A percentile compares a stretch with the other conserved stretches of the same genome.
Evolutionary conservation across 176 grass and related monocot genomes (phyloP).

Genomic region (Ananas comosus): DNA sequence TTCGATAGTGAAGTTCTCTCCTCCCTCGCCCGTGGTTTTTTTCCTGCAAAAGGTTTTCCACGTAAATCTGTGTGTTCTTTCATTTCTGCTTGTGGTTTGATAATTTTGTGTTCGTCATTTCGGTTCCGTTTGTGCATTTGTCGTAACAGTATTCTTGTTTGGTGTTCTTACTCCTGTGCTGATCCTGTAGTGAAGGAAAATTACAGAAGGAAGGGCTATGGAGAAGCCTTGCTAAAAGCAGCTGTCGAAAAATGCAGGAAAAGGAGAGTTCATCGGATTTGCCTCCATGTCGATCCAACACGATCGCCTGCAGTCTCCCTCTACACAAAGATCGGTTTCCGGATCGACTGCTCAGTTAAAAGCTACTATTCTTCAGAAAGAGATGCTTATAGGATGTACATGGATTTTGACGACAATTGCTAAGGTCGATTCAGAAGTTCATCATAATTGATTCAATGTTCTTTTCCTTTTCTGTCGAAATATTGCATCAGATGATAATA

Average conservation of each 20-base stretch:
- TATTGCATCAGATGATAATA: too few species aligned
- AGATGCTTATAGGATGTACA: constrained; percentile 76
- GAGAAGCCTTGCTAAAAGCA: constrained; percentile 57
- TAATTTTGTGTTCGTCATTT: too few species aligned
- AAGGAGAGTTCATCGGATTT: constrained; percentile 47
- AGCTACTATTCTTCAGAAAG: constrained; percentile 63
- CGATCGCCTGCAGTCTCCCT: constrained; percentile 62
- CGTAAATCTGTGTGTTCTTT: too few species aligned
- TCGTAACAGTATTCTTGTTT: too few species aligned
- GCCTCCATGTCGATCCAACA: constrained; percentile 74
- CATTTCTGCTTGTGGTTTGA: too few species aligned
- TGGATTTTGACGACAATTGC: constrained; percentile 44
- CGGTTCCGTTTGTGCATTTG: too few species aligned
- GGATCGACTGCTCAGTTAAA: constrained; percentile 48
- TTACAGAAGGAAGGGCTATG: constrained; percentile 74
- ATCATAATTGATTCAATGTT: background rate
- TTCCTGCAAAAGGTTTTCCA: too few species aligned
- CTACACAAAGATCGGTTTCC: constrained; percentile 67
- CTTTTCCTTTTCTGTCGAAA: background rate
- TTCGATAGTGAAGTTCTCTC: too few species aligned
- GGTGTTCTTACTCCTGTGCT: background rate
- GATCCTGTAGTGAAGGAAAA: constrained; percentile 58
- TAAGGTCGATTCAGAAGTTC: background rate
- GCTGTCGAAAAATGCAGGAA: constrained; percentile 59
- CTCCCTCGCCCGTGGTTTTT: too few species aligned